Percentiles rank a stretch among this genome's conserved stretches.
These are phyloP conservation scores for Yarrowia keelungensis DNA, from an alignment of 805 yeast genomes.

Conservation along the genomic window DNA sequence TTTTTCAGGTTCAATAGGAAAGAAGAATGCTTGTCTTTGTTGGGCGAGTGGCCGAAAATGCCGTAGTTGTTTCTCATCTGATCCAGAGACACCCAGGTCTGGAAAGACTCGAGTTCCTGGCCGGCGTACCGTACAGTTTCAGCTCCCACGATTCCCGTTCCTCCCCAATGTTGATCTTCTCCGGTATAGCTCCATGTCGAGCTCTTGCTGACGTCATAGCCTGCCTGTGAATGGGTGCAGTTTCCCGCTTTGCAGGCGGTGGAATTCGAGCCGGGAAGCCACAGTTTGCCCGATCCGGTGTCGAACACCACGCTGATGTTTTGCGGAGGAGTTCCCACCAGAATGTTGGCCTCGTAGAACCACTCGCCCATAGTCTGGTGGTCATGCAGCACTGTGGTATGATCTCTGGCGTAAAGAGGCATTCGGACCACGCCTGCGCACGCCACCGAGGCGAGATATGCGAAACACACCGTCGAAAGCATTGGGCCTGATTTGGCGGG, in stretches of 20 bases:
- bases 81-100: constrained; percentile 19
- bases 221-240: constrained; percentile 10
- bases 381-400: background rate
- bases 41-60: constrained; percentile 8
- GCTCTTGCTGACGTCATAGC: background rate
- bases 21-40: constrained; percentile 19
- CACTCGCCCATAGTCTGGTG: constrained; percentile 16
- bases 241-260: constrained; percentile 8
- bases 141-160: background rate
- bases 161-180: constrained; percentile 5
- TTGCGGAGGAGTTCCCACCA: constrained; percentile 15
- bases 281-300: constrained; percentile 2
- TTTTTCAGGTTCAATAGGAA: background rate
- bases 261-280: constrained; percentile 15
- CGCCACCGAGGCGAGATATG: background rate
- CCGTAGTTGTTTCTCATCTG: constrained; percentile 23
- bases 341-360: constrained; percentile 28
- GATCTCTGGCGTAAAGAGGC: constrained; percentile 3
- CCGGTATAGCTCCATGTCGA: constrained; percentile 7
- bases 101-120: constrained; percentile 2
- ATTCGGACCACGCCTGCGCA: constrained; percentile 2
- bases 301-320: constrained; percentile 22
- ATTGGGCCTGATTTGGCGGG: background rate
- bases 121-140: constrained; percentile 9
- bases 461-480: background rate